A percentile compares a stretch with the other conserved stretches of the same genome.
These are phyloP conservation scores for Puccinia horiana DNA, from an alignment of 1,284 basidiomycete genomes.

Conservation along the genomic window DNA sequence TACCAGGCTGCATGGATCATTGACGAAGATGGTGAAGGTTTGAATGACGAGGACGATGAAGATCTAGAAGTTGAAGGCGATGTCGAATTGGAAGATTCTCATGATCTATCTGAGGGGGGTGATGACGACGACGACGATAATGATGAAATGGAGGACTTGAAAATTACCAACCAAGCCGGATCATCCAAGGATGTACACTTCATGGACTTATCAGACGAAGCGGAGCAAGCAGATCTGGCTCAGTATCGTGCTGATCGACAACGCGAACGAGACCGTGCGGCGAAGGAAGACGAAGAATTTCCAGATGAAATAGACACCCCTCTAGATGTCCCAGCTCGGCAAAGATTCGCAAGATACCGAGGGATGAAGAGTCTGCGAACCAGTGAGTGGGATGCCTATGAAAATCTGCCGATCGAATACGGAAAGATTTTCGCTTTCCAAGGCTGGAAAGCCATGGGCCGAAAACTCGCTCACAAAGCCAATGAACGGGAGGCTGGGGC, in stretches of 20 bases:
- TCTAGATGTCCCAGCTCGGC: conserved; percentile 75
- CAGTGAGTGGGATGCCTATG: conserved; percentile 94
- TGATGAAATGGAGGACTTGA: conserved; percentile 57
- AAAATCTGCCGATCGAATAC: conserved; percentile 92
- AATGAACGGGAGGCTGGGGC: conserved; percentile 41
- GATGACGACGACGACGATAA: conserved; percentile 61
- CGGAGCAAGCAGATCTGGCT: conserved; percentile 53
- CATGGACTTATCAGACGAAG: conserved; percentile 51
- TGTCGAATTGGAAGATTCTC: background rate
- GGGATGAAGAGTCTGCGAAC: conserved; percentile 91
- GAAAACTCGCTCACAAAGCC: conserved; percentile 64
- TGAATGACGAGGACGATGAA: conserved; percentile 62
- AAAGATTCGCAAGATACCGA: conserved; percentile 89
- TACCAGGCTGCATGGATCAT: conserved; percentile 93
- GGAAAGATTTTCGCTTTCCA: conserved; percentile 96
- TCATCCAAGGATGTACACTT: conserved; percentile 43
- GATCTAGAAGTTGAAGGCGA: conserved; percentile 54
- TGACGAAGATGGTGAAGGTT: conserved; percentile 43
- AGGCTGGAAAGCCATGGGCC: conserved; percentile 83
- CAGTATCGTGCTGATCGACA: conserved; percentile 46
- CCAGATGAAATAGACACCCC: conserved; percentile 99
- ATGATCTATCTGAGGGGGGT: background rate
- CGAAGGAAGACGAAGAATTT: conserved; percentile 72
- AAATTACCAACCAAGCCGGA: conserved; percentile 57
- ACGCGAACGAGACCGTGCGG: conserved; percentile 15